Base-by-base conservation (phyloP, 208 protist genomes). In the Leptomonas pyrrhocoris region DNA sequence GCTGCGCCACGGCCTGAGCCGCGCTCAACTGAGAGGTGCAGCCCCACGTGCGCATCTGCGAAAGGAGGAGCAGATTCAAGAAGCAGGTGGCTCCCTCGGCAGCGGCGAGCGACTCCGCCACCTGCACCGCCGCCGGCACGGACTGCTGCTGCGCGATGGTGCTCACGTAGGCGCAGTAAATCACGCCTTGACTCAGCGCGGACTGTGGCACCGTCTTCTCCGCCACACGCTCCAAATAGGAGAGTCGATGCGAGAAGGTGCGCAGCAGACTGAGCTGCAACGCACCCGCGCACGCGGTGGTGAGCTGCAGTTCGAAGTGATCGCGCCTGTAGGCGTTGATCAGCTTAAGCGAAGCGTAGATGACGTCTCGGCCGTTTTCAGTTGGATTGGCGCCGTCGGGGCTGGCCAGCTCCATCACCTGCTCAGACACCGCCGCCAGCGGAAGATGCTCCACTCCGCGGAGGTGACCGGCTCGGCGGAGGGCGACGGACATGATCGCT, bases 341-440 rank as follows among this genome's bases (percentile, higher is more conserved):
- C 9, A 92, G 45, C 56, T 58, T 61, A 13, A 90, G 30, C 4
- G 83, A 76, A n/a, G 68, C 62, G 64, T 84, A 79, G 0, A 95
- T 49, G 1, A 73, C 28, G 25, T 80, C 69, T 0, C 55, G 64
- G 55, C 80, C 79, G 36, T 48, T 63, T 19, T 86, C 79, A 12
- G 74, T 38, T 3, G 82, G 69, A 48, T 71, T 55, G n/a, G 45
- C 30, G 1, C 71, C 70, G 13, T 77, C 72, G 11, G 72, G 30
- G 19, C 68, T 70, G 45, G 74, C 68, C 23, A 90, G 62, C 50
- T 68, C 63, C 34, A 90, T 80, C 3, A 80, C 19, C 30, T 83
- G 66, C 42, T 95, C 90, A 5, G 85, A 92, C 16, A 95, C 74
- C 16, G 85, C 77, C 0, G 83, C 84, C 46, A 95, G 68, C 31